These are phyloP conservation scores for Penicillium riverlandense DNA, from an alignment of 495 filamentous ascomycete genomes.

Conservation along the genomic window DNA sequence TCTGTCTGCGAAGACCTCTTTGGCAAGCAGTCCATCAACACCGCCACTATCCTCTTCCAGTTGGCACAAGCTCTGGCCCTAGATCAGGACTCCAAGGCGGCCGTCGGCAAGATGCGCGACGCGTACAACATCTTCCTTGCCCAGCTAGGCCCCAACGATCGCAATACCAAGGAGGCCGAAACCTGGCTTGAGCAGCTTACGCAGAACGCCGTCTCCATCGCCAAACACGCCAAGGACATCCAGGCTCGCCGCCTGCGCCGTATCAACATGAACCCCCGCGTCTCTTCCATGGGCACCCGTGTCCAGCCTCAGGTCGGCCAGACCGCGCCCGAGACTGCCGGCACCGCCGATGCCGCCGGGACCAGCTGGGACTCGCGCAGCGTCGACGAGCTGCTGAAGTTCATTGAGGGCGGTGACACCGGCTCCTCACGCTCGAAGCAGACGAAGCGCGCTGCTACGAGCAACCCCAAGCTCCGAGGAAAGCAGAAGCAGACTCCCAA, in stretches of 20 bases:
- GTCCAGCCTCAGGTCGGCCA: constrained; percentile 51
- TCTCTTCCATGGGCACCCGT: constrained; percentile 41
- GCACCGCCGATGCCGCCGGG: constrained; percentile 23
- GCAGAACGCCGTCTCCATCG: constrained; percentile 85
- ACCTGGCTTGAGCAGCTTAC: constrained; percentile 96
- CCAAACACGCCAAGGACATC: constrained; percentile 83
- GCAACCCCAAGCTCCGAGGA: constrained; percentile 63
- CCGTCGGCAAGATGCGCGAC: constrained; percentile 87
- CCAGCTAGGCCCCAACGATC: constrained; percentile 77
- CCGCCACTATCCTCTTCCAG: constrained; percentile 95
- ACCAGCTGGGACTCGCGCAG: constrained; percentile 58
- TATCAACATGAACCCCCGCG: constrained; percentile 49
- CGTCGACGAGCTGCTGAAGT: constrained; percentile 81
- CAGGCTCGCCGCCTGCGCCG: constrained; percentile 62
- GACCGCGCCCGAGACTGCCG: constrained; percentile 36
- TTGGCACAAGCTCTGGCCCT: constrained; percentile 89
- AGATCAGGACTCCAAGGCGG: constrained; percentile 83
- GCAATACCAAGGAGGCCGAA: constrained; percentile 91
- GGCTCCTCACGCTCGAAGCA: constrained; percentile 49
- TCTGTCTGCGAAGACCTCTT: constrained; percentile 79
- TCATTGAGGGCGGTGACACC: constrained; percentile 69
- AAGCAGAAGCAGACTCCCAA: constrained; percentile 37
- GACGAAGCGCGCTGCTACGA: constrained; percentile 56
- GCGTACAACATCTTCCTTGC: constrained; percentile 89
- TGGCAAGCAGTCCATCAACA: constrained; percentile 80